Evolutionary conservation across 371 early-diverging fungal species (phyloP), one percentile per base, ranked within the genome.

Genomic region (Mortierella sp.): DNA sequence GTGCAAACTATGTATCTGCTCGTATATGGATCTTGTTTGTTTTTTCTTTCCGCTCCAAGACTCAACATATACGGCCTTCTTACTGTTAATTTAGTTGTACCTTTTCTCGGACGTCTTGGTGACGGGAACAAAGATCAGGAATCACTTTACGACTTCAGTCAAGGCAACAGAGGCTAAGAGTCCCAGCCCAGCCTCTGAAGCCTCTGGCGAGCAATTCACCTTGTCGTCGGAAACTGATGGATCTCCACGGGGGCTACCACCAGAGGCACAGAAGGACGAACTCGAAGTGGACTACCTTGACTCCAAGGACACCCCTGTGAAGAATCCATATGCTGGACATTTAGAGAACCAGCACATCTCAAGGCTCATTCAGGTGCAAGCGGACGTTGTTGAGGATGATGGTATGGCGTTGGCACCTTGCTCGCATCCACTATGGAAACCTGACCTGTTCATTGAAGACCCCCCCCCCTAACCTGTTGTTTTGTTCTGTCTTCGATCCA

Each of bases 241-340:
- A 8, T 26, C 12, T 23, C 3, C 23, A 10, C 41, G 14, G 39
- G 39, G 39, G 14, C n/a, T 9, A 43, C 45, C 45, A 14, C 5
- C 5, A 43, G 45, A 7, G 34, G 34, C 34, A n/a, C n/a, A n/a
- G n/a, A n/a, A n/a, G n/a, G 34, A 34, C 34, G 34, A 34, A 34
- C 34, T 7, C 7, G 34, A 34, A 10, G 34, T 7, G 34, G 34
- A 7, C 34, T 7, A 34, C 34, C 34, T 10, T 7, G 10, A 34
- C 34, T 34, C n/a, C n/a, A 18, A 55, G 34, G 56, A 56, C n/a
- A 18, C 59, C 5, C 23, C 45, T 12, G 3, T 48, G 14, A 34
- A 68, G 2, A 74, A 74, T 24, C 74, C 74, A 14, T 74, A 74
- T 58, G 74, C 74, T 21, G 74, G 74, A 31, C 65, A 74, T 57